Base-by-base conservation (phyloP, 1,284 basidiomycete species). In the Moesziomyces parantarcticus region DNA sequence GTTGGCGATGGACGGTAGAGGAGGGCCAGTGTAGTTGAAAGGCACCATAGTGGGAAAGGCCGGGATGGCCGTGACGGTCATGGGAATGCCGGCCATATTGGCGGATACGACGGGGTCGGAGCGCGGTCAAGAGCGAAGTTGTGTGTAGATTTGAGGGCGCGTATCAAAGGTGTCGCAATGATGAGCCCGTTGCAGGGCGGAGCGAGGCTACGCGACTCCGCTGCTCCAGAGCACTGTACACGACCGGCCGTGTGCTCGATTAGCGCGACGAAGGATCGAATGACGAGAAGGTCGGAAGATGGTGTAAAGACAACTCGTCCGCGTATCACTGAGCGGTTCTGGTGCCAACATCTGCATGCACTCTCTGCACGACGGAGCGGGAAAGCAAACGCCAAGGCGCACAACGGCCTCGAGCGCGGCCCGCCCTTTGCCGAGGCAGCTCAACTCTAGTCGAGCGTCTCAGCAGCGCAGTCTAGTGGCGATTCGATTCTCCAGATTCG, bases 31-130 rank as follows among this genome's bases (percentile, higher is more conserved):
- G 32, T 20, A 42, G 39, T 55, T 60, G 50, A 44, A 54, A 1
- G 62, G 56, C 11, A 61, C 10, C 10, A 34, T 46, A 0, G 69
- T 72, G 20, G 69, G 69, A 25, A 56, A 72, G 13, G 69, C 69
- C 46, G 63, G 58, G 14, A 72, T 59, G 50, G 69, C 69, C 7
- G 62, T 72, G 47, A 72, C 56, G 23, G 69, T 66, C 54, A 72
- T 49, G 1, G 62, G 62, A 23, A 71, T 48, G 23, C 58, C 68
- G 16, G 68, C 62, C 68, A 65, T 71, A 34, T 18, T 42, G 13
- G 22, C 20, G 25, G 7, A 13, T 13, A 6, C 13, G 14, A 11
- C 3, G 16, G 3, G 21, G 20, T 10, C 9, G 43, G 8, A 22
- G 43, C 43, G 29, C 29, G 10, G 43, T 44, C 21, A 32, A 9